These are phyloP conservation scores for Talaromyces ruber DNA, from an alignment of 495 filamentous ascomycete species.

Conservation along the genomic window DNA sequence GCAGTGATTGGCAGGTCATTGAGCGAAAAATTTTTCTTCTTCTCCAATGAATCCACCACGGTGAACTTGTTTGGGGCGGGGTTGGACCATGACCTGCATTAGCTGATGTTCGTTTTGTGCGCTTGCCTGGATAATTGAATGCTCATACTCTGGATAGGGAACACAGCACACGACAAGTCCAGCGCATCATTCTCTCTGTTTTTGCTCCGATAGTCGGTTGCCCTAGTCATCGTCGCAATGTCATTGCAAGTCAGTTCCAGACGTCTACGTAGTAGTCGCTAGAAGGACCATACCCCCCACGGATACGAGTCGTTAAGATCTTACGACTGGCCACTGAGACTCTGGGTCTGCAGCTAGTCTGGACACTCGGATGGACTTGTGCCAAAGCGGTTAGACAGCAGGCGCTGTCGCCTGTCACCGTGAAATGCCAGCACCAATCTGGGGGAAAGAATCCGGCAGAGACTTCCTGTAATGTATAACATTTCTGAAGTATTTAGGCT, in stretches of 20 bases:
- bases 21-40: not conserved
- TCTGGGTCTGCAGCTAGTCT: not conserved
- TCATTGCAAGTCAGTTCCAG: not conserved
- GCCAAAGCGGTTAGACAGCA: not conserved
- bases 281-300: not conserved
- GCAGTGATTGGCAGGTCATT: not conserved
- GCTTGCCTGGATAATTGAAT: not conserved
- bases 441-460: too few relatives aligned
- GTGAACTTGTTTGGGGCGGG: slow-evolving; percentile 1
- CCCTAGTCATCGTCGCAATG: not conserved
- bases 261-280: not conserved
- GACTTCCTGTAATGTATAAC: too few relatives aligned
- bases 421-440: not conserved
- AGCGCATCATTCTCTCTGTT: not conserved
- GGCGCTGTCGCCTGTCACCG: not conserved
- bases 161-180: not conserved
- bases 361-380: not conserved
- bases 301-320: not conserved
- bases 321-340: not conserved
- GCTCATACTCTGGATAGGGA: not conserved
- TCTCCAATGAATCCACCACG: not conserved
- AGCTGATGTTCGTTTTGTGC: not conserved
- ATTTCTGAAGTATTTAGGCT: too few relatives aligned
- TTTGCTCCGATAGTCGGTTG: not conserved
- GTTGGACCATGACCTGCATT: slow-evolving; percentile 3